Conservation (phyloP, 352 stramenopile species). For the Aphanomyces invadans region DNA sequence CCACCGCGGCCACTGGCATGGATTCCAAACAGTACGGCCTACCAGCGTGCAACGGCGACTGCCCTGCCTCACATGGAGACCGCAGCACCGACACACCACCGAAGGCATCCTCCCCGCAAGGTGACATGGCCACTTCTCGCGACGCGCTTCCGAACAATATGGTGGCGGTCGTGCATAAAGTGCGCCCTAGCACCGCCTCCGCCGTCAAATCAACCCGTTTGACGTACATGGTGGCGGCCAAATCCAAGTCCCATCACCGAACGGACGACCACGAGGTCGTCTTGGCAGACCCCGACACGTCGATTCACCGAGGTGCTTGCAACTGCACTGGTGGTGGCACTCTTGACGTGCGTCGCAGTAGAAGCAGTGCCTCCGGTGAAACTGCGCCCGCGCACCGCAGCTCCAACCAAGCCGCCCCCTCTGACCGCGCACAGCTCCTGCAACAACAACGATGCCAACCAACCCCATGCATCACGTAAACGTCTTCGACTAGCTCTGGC, state of each 20-base stretch:
- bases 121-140: background rate
- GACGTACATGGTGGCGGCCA: background rate
- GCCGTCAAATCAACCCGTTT: slow-evolving; percentile 6
- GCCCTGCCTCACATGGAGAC: no score
- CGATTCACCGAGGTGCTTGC: no score
- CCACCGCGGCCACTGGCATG: no score
- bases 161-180: slow-evolving; percentile 1
- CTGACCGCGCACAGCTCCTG: background rate
- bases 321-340: no score
- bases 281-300: background rate
- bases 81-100: background rate
- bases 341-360: background rate
- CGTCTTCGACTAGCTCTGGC: background rate
- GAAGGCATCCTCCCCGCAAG: background rate
- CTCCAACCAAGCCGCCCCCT: background rate
- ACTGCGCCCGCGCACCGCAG: background rate
- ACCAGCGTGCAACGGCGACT: background rate
- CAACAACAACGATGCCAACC: background rate
- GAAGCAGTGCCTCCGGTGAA: background rate
- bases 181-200: background rate
- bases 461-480: background rate
- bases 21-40: no score
- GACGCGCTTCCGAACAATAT: background rate
- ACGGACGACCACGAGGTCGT: background rate
- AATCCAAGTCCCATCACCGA: background rate